Base-by-base conservation (phyloP, 345 rosid genomes). In the Sisymbrium altissimum region DNA sequence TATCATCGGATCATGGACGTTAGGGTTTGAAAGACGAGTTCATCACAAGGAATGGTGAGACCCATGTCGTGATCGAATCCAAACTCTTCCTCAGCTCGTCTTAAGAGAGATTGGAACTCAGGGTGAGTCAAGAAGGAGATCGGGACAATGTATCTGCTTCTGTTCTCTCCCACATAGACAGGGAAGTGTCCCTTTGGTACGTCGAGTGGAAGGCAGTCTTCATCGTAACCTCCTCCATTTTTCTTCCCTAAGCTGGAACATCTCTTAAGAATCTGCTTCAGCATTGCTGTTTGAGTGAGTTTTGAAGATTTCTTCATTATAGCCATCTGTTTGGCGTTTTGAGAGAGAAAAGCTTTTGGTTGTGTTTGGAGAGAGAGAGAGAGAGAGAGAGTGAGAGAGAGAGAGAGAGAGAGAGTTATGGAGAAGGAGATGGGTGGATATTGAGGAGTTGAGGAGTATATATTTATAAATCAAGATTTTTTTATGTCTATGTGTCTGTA, bases 181-280 rank as follows among this genome's bases (percentile, higher is more conserved):
- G 92, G 89, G 55, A 94, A 94, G 57, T 94, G 97, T 2, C 98
- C 98, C 72, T 88, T 94, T 3, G 97, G 98, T 41, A 94, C 98
- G 27, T 94, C 97, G 11, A 88, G 77, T 2, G 93, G 96, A 46
- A 91, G 86, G 9, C 76, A 83, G 13, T 80, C 81, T 19, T 80
- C 83, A 33, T 85, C 83, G 21, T 66, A 78, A 1, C 79, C 84
- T 33, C 70, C 75, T 61, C 58, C 79, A 45, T 78, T 71, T 49
- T 73, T 88, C 83, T 84, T 88, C 19, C 91, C 93, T 29, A 90
- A 66, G 75, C 91, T 90, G 0, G 93, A 90, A 45, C 93, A 88
- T 66, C 87, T 83, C 83, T 76, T 90, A 2, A 90, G 74, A 36
- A 88, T 90, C 53, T 88, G 88, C 61, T 84, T 90, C 48, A 90